These are phyloP conservation scores for Kazachstania psychrophila DNA, from an alignment of 805 yeast species.

Conservation along the genomic window DNA sequence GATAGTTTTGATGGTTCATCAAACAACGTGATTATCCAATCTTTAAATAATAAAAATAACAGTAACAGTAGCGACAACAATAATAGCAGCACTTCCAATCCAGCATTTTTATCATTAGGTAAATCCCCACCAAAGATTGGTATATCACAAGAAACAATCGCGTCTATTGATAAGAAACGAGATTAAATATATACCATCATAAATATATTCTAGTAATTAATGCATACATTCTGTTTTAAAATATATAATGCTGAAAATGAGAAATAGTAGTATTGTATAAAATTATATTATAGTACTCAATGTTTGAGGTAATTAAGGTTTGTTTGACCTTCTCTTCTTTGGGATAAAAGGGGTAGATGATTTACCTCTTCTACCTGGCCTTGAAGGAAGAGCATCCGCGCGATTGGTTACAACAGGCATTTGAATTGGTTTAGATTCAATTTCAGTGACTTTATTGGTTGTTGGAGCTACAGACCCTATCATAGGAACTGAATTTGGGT, in stretches of 20 bases:
- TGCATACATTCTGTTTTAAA: too few species aligned
- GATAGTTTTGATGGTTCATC: too few species aligned
- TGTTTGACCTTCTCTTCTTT: conserved; percentile 14
- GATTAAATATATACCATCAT: background rate
- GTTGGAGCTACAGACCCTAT: too few species aligned
- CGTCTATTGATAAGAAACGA: background rate
- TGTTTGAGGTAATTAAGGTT: background rate
- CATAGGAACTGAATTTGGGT: too few species aligned
- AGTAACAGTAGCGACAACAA: background rate
- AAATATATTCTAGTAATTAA: too few species aligned
- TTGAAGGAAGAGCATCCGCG: background rate
- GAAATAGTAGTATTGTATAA: too few species aligned
- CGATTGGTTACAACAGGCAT: background rate
- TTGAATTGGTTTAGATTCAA: background rate
- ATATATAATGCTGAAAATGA: too few species aligned
- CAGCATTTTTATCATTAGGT: conserved; percentile 12
- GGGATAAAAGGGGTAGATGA: conserved; percentile 22
- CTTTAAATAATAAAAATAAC: background rate
- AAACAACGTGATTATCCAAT: too few species aligned
- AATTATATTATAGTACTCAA: background rate
- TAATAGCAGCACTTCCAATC: conserved; percentile 3
- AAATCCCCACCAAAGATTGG: conserved; percentile 27
- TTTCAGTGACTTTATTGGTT: background rate
- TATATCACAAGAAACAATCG: conserved; percentile 7
- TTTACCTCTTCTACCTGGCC: conserved; percentile 5